Percentiles rank a stretch among this genome's conserved stretches.
phyloP scores from a whole-genome alignment of 331 rosid species.

The Malus hybrid region DNA sequence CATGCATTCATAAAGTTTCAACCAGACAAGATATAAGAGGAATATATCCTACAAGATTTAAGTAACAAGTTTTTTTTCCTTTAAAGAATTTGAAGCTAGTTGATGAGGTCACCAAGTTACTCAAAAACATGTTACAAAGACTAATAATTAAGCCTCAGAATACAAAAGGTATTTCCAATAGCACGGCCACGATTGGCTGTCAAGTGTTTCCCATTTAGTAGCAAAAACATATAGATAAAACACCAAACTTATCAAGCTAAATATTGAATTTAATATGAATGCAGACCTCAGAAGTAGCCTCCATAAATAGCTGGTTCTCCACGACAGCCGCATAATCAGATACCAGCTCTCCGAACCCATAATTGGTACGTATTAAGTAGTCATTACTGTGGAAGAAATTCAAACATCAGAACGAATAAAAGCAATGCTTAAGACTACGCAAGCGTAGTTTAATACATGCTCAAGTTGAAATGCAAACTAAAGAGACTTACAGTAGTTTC shows the following conservation, averaged over 20 bases:
- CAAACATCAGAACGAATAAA: neutral
- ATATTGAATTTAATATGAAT: neutral
- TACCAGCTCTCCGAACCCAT: neutral
- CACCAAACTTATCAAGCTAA: neutral
- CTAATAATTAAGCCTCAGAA: neutral
- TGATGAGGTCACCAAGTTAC: neutral
- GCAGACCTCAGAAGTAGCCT: constrained; percentile 44
- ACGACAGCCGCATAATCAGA: neutral
- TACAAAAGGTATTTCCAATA: neutral
- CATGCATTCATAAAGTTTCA: neutral
- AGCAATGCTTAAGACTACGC: neutral
- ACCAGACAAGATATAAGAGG: neutral
- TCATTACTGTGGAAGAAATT: constrained; percentile 9
- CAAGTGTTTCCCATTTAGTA: neutral
- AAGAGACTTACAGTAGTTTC: constrained; percentile 25
- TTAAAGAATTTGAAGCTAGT: neutral
- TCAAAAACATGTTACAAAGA: constrained; percentile 9
- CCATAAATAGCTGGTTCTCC: constrained; percentile 20
- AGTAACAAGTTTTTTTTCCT: neutral
- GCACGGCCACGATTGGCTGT: neutral
- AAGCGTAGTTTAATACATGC: neutral
- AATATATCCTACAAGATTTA: neutral
- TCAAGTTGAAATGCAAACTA: neutral
- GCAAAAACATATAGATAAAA: neutral
- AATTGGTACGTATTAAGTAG: neutral